Base-by-base conservation (phyloP, 257 asterid genomes). In the Coffea eugenioides region DNA sequence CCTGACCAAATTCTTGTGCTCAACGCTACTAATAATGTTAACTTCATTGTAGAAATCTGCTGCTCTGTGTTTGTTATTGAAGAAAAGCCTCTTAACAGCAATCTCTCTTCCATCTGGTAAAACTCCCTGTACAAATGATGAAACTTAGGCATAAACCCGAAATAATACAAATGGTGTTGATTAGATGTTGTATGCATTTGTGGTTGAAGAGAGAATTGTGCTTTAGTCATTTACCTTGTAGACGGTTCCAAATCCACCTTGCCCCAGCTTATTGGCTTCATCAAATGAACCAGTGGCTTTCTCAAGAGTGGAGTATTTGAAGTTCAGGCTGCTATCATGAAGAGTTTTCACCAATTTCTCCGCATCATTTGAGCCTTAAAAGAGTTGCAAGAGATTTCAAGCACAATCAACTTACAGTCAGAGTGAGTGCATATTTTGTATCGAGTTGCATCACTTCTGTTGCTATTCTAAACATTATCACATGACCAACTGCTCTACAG, bases 161-260 rank as follows among this genome's bases (percentile, higher is more conserved):
- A 56, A 56, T 48, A 43, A 34, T 31, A 43, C 12, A 9, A 70
- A 41, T 65, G 46, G 7, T 45, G 10, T n/a, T 43, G 56, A 43
- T 15, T 27, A 43, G 10, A 45, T 36, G 41, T 27, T 77, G 71
- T 57, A 25, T 7, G 18, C 21, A 8, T 15, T 65, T 46, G 49
- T 12, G 8, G 27, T 13, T 76, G 6, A 12, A 18, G 27, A 25
- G 34, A 56, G 73, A 8, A 25, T 6, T 48, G 39, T 76, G 49
- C 2, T 73, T 13, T 25, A 52, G 72, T 31, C 51, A n/a, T 20
- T 43, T 76, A 90, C 97, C 96, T 89, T 94, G 77, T 94, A 93
- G n/a, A 95, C 99, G 8, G 95, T 90, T 72, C 97, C 98, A 54
- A 93, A 95, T 83, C 98, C 99, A 70, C 99, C 99, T 69, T 93